phyloP scores from a whole-genome alignment of 768 basidiomycete species.

The Suillus lakei region DNA sequence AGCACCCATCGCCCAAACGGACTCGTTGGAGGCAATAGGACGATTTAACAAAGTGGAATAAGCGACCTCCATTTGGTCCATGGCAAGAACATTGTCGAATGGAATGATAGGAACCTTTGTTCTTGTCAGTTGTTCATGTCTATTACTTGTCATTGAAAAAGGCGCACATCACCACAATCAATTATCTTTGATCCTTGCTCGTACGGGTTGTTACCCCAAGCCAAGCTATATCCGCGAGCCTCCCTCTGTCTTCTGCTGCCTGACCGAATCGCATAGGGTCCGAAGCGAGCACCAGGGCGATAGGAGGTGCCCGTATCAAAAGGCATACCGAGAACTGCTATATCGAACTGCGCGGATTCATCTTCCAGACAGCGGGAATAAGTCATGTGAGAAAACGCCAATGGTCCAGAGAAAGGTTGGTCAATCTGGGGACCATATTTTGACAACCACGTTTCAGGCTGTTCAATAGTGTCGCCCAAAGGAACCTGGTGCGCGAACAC shows the following conservation, averaged over 20 bases:
- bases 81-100: conserved; percentile 81
- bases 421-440: conserved; percentile 82
- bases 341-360: conserved; percentile 58
- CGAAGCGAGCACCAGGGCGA: conserved; percentile 79
- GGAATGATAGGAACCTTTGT: conserved; percentile 73
- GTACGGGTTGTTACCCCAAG: conserved; percentile 77
- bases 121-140: conserved; percentile 2
- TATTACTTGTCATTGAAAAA: neutral
- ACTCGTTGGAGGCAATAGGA: conserved; percentile 37
- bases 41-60: conserved; percentile 78
- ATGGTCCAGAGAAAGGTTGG: conserved; percentile 77
- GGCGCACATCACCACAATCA: conserved; percentile 81
- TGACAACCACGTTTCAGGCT: conserved; percentile 57
- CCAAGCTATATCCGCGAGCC: conserved; percentile 65
- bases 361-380: conserved; percentile 75
- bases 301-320: conserved; percentile 71
- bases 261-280: conserved; percentile 83
- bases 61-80: conserved; percentile 88
- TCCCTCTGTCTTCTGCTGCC: conserved; percentile 72
- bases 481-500: conserved; percentile 12
- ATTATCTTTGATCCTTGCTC: conserved; percentile 59
- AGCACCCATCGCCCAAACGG: conserved; percentile 31
- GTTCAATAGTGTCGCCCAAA: conserved; percentile 10
- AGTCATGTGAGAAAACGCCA: conserved; percentile 83
- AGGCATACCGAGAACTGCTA: conserved; percentile 81